Evolutionary conservation across 2,329 filamentous ascomycete species (phyloP), one percentile per base, ranked within the genome.

Genomic region (Domatiomyces globalis): DNA sequence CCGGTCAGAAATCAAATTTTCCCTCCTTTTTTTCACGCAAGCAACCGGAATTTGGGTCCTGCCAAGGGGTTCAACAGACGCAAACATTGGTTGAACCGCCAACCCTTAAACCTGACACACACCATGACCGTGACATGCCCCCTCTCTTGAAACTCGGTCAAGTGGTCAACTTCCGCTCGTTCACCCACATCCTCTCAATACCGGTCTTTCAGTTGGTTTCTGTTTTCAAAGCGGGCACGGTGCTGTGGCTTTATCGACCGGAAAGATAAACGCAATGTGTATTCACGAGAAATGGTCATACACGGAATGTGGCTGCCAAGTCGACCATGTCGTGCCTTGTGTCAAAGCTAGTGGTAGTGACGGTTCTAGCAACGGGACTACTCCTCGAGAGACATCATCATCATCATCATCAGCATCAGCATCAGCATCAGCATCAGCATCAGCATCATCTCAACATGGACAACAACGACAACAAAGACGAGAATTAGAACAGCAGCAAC

Each of bases 231-330:
- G 47, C 39, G 49, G 25, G 44, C 39, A 27, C 42, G 36, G 20
- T 20, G 47, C 10, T 39, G 10, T 39, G 33, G 12, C 29, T 39
- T 39, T 39, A 39, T 5, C 10, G 4, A 39, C 12, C 15, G 4
- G 10, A 39, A 45, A 17, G 43, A 19, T 6, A 20, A 27, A 12
- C 33, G 52, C 36, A 36, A 60, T 59, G 56, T 58, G 58, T 45
- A 49, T 55, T n/a, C 56, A 51, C 43, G 58, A 60, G 51, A 50
- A 58, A 36, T 60, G 58, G 58, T 54, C 49, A 18, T 60, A 59
- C 49, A 43, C 50, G 43, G 57, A 59, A 48, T 60, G 58, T 49
- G 57, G 58, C 46, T 60, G 58, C 48, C 51, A 53, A 42, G 54
- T 52, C 45, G 49, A 56, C 42, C 55, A 57, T 48, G 47, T 22